Evolutionary conservation across 495 filamentous ascomycete species (phyloP), one percentile per base, ranked within the genome.

Genomic region (Copromyces sp.): DNA sequence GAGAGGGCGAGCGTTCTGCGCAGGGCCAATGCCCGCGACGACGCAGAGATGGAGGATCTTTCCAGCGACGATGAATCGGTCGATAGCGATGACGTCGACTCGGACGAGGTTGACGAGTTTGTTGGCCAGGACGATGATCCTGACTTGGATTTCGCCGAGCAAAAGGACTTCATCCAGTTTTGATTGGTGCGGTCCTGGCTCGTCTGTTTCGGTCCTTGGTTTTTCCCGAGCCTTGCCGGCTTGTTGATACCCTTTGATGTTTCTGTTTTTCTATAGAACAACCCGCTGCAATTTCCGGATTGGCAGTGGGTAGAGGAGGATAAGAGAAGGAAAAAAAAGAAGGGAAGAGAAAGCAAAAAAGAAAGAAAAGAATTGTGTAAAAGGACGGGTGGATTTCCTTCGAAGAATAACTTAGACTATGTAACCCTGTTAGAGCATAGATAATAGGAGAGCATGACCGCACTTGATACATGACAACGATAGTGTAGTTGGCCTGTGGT

Each of bases 11-110:
- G 87, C 84, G 83, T 87, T 76, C 84, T 88, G 70, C 87, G 86
- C 71, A 85, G 78, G 73, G 82, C 81, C 37, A 74, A 75, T 69
- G 78, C 72, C 65, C 68, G 71, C 29, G 77, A 74, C 42, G 82
- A 86, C 73, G 88, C 87, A 8, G 90, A 93, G 70, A 87, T 90
- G 76, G 90, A 88, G 79, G 93, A 96, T 78, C 77, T 93, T 40
- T 94, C 92, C 74, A 96, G 93, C 83, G 94, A 97, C 76, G 93
- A 93, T 68, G 90, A 92, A 72, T 88, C 88, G 76, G 90, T 90
- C 75, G 90, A 94, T 76, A 91, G 90, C 77, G 90, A 96, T 78
- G 94, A 97, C 81, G 87, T 97, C 79, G 94, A 97, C 81, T 97
- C 93, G 39, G 94, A 96, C 77, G 90, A 89, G 69, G 87, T 95